Conservation (phyloP, 2,329 filamentous ascomycete genomes). For the Massarina eburnea region DNA sequence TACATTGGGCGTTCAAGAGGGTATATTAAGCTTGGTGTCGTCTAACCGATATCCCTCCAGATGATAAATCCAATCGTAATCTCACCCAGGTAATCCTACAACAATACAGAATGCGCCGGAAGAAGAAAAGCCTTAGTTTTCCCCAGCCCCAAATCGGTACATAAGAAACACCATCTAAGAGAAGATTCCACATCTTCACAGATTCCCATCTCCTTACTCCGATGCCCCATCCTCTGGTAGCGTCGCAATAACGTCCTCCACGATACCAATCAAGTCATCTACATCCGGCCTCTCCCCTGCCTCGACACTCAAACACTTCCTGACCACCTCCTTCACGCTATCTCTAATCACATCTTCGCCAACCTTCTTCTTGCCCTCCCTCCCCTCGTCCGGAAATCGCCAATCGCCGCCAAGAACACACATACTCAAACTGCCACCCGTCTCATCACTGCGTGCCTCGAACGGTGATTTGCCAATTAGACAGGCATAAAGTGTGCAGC, state of each 20-base stretch:
- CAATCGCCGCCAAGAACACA: slow-evolving; percentile 94
- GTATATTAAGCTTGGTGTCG: too few relatives aligned
- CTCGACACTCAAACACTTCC: slow-evolving; percentile 84
- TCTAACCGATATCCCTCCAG: too few relatives aligned
- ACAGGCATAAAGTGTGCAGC: slow-evolving; percentile 96
- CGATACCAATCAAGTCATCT: slow-evolving; percentile 75
- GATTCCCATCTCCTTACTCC: too few relatives aligned
- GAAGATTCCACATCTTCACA: too few relatives aligned
- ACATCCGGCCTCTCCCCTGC: slow-evolving; percentile 85
- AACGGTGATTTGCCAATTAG: slow-evolving; percentile 96
- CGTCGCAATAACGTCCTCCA: slow-evolving; percentile 70
- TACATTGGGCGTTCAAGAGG: too few relatives aligned
- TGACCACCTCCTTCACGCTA: slow-evolving; percentile 81
- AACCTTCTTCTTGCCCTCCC: slow-evolving; percentile 56
- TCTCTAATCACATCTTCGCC: slow-evolving; percentile 69
- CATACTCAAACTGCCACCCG: slow-evolving; percentile 87
- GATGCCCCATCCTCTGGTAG: slow-evolving; percentile 64
- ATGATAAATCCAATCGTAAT: neutral
- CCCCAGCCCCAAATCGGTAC: too few relatives aligned
- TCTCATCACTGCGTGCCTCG: slow-evolving; percentile 93
- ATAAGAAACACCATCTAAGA: too few relatives aligned
- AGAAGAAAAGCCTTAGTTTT: too few relatives aligned
- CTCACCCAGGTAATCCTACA: slow-evolving; percentile 2
- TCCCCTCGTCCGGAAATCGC: slow-evolving; percentile 88
- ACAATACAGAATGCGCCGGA: neutral